Conservation (phyloP, 2,329 filamentous ascomycete genomes). For the Claviceps sp. region DNA sequence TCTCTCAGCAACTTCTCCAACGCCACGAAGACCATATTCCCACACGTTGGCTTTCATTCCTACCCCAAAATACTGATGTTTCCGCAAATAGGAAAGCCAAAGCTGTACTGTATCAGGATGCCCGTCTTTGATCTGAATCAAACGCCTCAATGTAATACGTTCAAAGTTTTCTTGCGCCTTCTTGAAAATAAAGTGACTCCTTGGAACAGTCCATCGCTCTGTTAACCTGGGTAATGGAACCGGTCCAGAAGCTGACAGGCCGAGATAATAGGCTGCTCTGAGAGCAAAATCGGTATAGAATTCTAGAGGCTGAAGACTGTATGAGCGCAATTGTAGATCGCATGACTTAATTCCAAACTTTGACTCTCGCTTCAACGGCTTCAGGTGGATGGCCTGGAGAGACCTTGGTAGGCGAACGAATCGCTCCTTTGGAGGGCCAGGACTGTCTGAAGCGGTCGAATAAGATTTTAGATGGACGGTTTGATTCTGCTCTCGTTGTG, state of each 20-base stretch:
- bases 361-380: constrained; percentile 63
- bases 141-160: constrained; percentile 67
- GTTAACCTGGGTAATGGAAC: constrained; percentile 74
- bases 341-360: constrained; percentile 71
- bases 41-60: constrained; percentile 98
- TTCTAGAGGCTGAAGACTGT: constrained; percentile 77
- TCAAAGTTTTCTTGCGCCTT: constrained; percentile 98
- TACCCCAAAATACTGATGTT: constrained; percentile 88
- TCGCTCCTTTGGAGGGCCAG: not conserved
- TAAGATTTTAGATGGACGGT: not conserved
- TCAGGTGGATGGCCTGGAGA: constrained; percentile 75
- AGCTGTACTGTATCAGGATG: constrained; percentile 77
- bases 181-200: constrained; percentile 85
- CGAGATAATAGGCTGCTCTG: constrained; percentile 86
- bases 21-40: constrained; percentile 63
- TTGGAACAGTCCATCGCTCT: constrained; percentile 89
- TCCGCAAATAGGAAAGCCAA: constrained; percentile 85
- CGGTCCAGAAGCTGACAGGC: constrained; percentile 74
- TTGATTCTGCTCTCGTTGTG: not conserved
- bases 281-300: constrained; percentile 93
- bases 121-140: constrained; percentile 89
- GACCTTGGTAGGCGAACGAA: constrained; percentile 54
- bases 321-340: constrained; percentile 87
- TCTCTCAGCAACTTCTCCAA: constrained; percentile 26
- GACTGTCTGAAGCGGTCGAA: not conserved